Evolutionary conservation across 345 rosid genomes (phyloP).

Genomic region (Syzygium aromaticum): DNA sequence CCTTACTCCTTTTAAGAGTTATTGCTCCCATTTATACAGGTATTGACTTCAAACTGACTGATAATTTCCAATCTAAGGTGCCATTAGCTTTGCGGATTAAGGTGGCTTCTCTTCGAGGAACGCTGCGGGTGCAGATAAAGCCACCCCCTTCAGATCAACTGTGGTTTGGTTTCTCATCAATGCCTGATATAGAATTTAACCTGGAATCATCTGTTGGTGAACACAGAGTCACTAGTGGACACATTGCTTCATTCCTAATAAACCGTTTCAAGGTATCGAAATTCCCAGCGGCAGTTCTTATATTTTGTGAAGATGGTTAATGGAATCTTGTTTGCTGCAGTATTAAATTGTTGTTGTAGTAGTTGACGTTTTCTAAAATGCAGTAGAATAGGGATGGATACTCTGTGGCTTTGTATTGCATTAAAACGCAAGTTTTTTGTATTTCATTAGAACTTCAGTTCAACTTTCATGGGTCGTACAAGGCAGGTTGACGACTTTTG

Average conservation of each 20-base stretch:
- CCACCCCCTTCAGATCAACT: slow-evolving; percentile 95
- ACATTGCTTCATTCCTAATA: slow-evolving; percentile 58
- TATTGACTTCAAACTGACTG: neutral
- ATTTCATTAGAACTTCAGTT: neutral
- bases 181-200: slow-evolving; percentile 75
- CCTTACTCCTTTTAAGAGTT: neutral
- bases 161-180: slow-evolving; percentile 88
- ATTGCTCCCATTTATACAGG: neutral
- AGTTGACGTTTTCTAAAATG: neutral
- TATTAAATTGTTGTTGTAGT: neutral
- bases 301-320: neutral
- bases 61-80: slow-evolving; percentile 37
- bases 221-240: slow-evolving; percentile 65
- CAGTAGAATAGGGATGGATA: neutral
- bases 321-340: neutral
- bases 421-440: neutral
- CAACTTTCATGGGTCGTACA: neutral
- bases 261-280: slow-evolving; percentile 68
- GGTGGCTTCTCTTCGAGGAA: slow-evolving; percentile 76
- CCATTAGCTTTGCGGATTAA: slow-evolving; percentile 78
- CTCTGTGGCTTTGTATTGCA: neutral
- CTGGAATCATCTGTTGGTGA: slow-evolving; percentile 85
- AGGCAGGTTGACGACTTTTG: neutral
- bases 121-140: slow-evolving; percentile 64
- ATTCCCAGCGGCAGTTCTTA: neutral